These are phyloP conservation scores for Dittrichia graveolens DNA, from an alignment of 129 eudicot genomes.

Conservation along the genomic window DNA sequence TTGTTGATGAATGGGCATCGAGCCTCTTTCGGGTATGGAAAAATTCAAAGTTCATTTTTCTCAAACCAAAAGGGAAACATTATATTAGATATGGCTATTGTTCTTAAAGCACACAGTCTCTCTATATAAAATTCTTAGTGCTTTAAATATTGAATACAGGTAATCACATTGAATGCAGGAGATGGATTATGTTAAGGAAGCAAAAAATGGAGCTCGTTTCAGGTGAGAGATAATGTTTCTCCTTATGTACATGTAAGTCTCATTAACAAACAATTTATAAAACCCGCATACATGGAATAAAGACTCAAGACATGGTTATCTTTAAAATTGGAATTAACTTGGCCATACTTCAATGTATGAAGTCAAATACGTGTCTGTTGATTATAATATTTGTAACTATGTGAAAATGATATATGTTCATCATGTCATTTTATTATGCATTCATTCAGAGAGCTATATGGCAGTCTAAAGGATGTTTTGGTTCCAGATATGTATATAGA, in stretches of 20 bases:
- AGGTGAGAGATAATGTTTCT: constrained; percentile 44
- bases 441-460: constrained; percentile 74
- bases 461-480: constrained; percentile 74
- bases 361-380: no score
- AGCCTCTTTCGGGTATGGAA: constrained; percentile 96
- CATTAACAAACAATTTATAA: neutral
- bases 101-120: constrained; percentile 8
- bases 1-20: constrained; percentile 99
- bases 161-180: constrained; percentile 99
- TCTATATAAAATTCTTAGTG: constrained; percentile 61
- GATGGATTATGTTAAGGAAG: constrained; percentile 97
- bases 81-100: neutral
- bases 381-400: no score
- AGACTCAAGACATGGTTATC: no score
- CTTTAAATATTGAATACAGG: constrained; percentile 98
- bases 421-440: neutral
- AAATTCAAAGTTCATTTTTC: constrained; percentile 12
- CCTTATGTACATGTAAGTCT: constrained; percentile 11
- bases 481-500: constrained; percentile 81
- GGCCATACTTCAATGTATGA: no score
- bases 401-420: no score
- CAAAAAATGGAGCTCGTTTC: constrained; percentile 80
- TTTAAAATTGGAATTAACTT: neutral
- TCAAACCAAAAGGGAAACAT: constrained; percentile 10
- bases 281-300: neutral